Conservation (phyloP, 140 eudicot species). For the Ambrosia hybrid region DNA sequence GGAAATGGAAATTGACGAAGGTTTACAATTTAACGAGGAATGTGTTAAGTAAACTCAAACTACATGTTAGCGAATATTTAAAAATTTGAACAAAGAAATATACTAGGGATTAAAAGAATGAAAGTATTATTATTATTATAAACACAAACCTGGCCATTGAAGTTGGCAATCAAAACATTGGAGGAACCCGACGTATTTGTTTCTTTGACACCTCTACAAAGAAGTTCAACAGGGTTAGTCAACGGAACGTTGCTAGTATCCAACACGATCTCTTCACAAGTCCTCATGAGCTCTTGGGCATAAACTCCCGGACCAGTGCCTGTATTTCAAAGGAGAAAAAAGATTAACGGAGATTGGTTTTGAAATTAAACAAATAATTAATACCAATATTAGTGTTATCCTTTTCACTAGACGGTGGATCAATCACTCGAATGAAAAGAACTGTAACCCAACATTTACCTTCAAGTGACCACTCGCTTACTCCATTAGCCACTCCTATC, state of each 20-base stretch:
- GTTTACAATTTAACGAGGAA: too few species aligned
- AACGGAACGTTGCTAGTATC: constrained; percentile 29
- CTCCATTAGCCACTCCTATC: constrained; percentile 86
- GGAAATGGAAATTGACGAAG: background rate
- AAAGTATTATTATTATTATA: background rate
- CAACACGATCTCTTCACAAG: constrained; percentile 57
- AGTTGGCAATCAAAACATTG: constrained; percentile 62
- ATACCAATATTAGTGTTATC: background rate
- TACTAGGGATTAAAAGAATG: background rate
- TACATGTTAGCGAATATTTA: background rate
- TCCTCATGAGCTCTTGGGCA: constrained; percentile 70
- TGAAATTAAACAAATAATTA: background rate
- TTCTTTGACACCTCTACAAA: constrained; percentile 53
- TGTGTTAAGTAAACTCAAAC: background rate
- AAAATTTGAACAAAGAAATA: constrained; percentile 1
- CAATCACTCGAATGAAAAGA: background rate
- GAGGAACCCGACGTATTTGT: constrained; percentile 71
- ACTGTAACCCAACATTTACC: constrained; percentile 34
- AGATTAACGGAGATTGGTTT: background rate
- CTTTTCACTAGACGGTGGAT: background rate
- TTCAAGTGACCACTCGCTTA: constrained; percentile 79
- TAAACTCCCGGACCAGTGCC: constrained; percentile 68
- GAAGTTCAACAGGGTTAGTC: constrained; percentile 53
- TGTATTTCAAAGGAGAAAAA: constrained; percentile 15
- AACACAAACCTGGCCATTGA: constrained; percentile 71